These are phyloP conservation scores for Phytophthora sp. DNA, from an alignment of 352 stramenopile genomes.

Conservation along the genomic window DNA sequence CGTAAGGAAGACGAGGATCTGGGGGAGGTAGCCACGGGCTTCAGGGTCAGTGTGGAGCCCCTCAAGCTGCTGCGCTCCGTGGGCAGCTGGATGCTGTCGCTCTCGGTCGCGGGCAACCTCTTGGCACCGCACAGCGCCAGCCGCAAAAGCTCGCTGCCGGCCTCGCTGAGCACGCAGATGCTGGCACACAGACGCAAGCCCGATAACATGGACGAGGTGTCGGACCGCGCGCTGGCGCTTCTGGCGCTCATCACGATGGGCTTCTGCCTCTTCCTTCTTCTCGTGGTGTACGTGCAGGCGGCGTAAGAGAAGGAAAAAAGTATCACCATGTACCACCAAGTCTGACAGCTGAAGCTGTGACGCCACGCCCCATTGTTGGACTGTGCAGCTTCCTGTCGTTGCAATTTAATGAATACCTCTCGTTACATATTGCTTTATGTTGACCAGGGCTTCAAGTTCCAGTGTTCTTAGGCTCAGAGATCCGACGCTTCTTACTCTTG, in stretches of 20 bases:
- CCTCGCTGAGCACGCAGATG: constrained; percentile 32
- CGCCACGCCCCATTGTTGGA: neutral
- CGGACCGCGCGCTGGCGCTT: constrained; percentile 43
- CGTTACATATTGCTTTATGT: constrained; percentile 4
- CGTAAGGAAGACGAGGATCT: constrained; percentile 55
- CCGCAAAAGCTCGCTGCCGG: constrained; percentile 22
- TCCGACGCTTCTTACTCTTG: constrained; percentile 16
- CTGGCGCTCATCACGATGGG: constrained; percentile 42
- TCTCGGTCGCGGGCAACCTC: constrained; percentile 29
- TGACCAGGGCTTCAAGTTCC: neutral
- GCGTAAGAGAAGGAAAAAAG: constrained; percentile 13
- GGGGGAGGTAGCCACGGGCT: constrained; percentile 34
- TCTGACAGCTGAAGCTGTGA: neutral
- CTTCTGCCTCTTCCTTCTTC: constrained; percentile 41
- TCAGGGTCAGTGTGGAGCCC: constrained; percentile 36
- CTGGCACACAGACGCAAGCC: constrained; percentile 22
- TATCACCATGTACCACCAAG: constrained; percentile 21
- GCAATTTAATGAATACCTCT: constrained; percentile 26
- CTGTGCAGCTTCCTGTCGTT: neutral
- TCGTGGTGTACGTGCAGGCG: constrained; percentile 41
- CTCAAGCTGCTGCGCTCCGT: constrained; percentile 36
- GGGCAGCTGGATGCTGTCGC: constrained; percentile 39
- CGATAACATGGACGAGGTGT: constrained; percentile 37
- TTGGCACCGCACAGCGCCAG: constrained; percentile 12
- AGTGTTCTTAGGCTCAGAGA: neutral